A percentile compares a stretch with the other conserved stretches of the same genome.
phyloP scores from a whole-genome alignment of 495 filamentous ascomycete species.

The Cairneyella variabilis region DNA sequence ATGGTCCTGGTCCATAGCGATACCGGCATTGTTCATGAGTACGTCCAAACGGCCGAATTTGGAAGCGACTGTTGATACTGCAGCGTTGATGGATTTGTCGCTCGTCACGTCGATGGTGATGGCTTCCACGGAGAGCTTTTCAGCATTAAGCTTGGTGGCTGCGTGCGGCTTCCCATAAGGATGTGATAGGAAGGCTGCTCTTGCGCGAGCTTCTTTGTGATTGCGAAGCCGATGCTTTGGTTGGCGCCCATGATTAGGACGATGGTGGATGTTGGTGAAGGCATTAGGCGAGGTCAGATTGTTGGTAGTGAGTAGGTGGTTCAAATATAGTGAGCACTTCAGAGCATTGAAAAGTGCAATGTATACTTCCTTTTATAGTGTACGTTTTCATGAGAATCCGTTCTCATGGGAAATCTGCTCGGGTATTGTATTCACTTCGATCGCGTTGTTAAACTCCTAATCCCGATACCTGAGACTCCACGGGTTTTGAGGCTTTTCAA shows the following conservation, averaged over 20 bases:
- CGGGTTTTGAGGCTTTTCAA: too few relatives aligned
- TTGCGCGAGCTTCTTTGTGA: slow-evolving; percentile 38
- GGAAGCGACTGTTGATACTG: slow-evolving; percentile 30
- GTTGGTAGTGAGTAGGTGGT: too few relatives aligned
- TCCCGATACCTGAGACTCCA: too few relatives aligned
- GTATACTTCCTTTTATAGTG: too few relatives aligned
- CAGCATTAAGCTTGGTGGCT: slow-evolving; percentile 28
- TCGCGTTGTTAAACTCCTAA: too few relatives aligned
- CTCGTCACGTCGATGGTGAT: slow-evolving; percentile 47
- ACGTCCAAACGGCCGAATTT: slow-evolving; percentile 46
- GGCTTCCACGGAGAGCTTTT: slow-evolving; percentile 33
- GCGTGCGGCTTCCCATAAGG: slow-evolving; percentile 43
- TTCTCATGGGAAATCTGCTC: too few relatives aligned
- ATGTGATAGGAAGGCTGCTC: slow-evolving; percentile 41
- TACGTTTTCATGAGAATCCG: too few relatives aligned
- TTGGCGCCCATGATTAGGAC: slow-evolving; percentile 40
- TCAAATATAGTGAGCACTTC: too few relatives aligned
- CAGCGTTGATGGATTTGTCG: slow-evolving; percentile 38
- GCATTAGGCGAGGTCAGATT: background rate
- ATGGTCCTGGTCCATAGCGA: slow-evolving; percentile 15
- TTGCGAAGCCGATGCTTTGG: slow-evolving; percentile 48
- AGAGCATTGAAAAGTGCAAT: too few relatives aligned
- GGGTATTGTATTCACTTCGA: too few relatives aligned
- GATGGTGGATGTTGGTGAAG: slow-evolving; percentile 6
- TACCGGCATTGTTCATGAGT: slow-evolving; percentile 57